Base-by-base conservation (phyloP, 768 basidiomycete species). In the Amanita molliuscula region DNA sequence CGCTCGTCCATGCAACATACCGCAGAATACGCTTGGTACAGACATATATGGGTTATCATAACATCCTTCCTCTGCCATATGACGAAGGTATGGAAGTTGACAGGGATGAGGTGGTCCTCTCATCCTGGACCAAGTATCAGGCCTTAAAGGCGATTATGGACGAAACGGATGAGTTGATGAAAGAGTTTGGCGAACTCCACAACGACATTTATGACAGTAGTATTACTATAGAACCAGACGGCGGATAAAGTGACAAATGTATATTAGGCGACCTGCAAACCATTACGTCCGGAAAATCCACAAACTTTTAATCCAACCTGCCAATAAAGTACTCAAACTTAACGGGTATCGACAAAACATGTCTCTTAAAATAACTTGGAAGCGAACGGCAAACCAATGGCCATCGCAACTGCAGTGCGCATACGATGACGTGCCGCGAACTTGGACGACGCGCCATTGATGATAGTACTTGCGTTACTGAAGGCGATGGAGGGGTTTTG, bases 21-120 rank as follows among this genome's bases (percentile, higher is more conserved):
- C 69, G 69, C 29, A 68, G 82, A 25, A 76, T 88, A 21, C 69
- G 84, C 16, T 61, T 74, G 2, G 79, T 83, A 20, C 84, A 86
- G 62, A 67, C 66, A 10, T 72, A 69, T 47, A 73, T 85, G 72
- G 84, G 84, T 2, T 87, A 85, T 60, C 68, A 74, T 13, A 60
- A 67, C 3, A 61, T 84, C 25, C 64, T 86, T 6, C 79, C 81
- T 9, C 54, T 76, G 40, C 71, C 71, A 7, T 53, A 57, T 26
- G 60, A 59, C 20, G 60, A 59, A 25, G 61, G 59, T 33, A 59
- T 59, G 4, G 65, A 61, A 4, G 55, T 53, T 10, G 66, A 71
- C 16, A 62, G 51, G n/a, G 67, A 72, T 18, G 65, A 72, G 41
- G 60, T 63, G 35, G 59, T 61, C 40, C 57, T 63, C 52, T 65